Base-by-base conservation (phyloP, 2,329 filamentous ascomycete species). In the Calonectria leucothoes region DNA sequence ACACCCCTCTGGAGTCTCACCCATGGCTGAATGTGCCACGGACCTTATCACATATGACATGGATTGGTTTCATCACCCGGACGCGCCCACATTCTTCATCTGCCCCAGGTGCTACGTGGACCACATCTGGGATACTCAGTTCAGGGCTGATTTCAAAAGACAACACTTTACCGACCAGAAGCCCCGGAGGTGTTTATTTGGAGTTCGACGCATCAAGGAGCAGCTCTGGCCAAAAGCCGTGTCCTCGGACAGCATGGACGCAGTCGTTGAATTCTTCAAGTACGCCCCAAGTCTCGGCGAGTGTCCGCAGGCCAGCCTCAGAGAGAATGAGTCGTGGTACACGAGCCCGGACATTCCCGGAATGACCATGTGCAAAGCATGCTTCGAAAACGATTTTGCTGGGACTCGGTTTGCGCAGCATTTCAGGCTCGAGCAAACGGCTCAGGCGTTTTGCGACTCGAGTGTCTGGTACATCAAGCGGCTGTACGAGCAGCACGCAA, bases 21-120 rank as follows among this genome's bases (percentile, higher is more conserved):
- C 79, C 10, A 75, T 80, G 15, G 76, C 77, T 1, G 75, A 80
- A 48, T 86, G 84, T 69, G 78, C 83, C 37, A 77, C 81, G 25
- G 74, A 64, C 1, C 77, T 78, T 2, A 72, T 81, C 25, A 74
- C 80, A 0, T 82, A 82, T 20, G 55, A 79, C 0, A 81, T 84
- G 7, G 80, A 83, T 15, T 87, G 85, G 85, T 85, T 86, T 74
- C 78, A 76, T 4, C 84, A 87, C 48, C 71, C 81, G 0, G 69
- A 74, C 1, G 82, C 81, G 0, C 82, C 84, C 0, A 75, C 80
- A 1, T 85, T 82, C 25, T 55, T 77, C 3, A 79, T 86, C 63
- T 87, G 85, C 72, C 82, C 83, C 2, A 75, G 81, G 3, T 87
- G 86, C 75, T 86, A 85, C 66, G 79, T 82, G 8, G 81, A 85